Conservation (phyloP, 495 filamentous ascomycete genomes). For the Neurospora intermedia region DNA sequence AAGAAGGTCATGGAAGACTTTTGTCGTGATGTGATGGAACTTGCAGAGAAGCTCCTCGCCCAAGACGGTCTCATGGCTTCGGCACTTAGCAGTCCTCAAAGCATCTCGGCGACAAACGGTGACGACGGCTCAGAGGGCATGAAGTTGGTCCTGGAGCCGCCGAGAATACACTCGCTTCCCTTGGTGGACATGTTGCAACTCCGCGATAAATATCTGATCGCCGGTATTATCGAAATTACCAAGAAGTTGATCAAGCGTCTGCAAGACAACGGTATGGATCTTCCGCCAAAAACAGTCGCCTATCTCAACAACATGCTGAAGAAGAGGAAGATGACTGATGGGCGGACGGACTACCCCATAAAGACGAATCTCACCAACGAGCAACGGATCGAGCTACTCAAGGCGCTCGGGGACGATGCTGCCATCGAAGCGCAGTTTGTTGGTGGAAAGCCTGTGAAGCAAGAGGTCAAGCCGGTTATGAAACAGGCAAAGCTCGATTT, state of each 20-base stretch:
- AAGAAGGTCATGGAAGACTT: slow-evolving; percentile 78
- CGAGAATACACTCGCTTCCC: slow-evolving; percentile 50
- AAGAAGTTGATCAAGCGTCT: slow-evolving; percentile 64
- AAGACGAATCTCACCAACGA: slow-evolving; percentile 63
- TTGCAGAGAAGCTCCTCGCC: slow-evolving; percentile 74
- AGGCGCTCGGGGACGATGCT: slow-evolving; percentile 67
- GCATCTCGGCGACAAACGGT: slow-evolving; percentile 30
- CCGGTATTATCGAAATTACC: slow-evolving; percentile 52
- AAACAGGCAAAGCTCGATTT: slow-evolving; percentile 59
- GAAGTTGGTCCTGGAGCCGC: slow-evolving; percentile 48
- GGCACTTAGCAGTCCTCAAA: slow-evolving; percentile 37
- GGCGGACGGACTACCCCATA: slow-evolving; percentile 36
- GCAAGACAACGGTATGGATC: slow-evolving; percentile 54
- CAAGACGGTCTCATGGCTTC: slow-evolving; percentile 69
- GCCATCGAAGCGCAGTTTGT: slow-evolving; percentile 35
- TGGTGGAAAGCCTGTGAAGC: slow-evolving; percentile 42
- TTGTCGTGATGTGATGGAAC: slow-evolving; percentile 85
- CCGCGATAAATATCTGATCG: slow-evolving; percentile 72
- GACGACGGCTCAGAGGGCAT: slow-evolving; percentile 33
- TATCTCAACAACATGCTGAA: slow-evolving; percentile 46
- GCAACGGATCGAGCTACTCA: slow-evolving; percentile 72
- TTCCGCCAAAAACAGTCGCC: slow-evolving; percentile 51
- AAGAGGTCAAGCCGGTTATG: slow-evolving; percentile 32
- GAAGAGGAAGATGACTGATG: slow-evolving; percentile 16
- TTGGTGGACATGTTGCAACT: slow-evolving; percentile 78